Conservation (phyloP, 2,329 filamentous ascomycete genomes). For the Trichoderma atrobrunneum region DNA sequence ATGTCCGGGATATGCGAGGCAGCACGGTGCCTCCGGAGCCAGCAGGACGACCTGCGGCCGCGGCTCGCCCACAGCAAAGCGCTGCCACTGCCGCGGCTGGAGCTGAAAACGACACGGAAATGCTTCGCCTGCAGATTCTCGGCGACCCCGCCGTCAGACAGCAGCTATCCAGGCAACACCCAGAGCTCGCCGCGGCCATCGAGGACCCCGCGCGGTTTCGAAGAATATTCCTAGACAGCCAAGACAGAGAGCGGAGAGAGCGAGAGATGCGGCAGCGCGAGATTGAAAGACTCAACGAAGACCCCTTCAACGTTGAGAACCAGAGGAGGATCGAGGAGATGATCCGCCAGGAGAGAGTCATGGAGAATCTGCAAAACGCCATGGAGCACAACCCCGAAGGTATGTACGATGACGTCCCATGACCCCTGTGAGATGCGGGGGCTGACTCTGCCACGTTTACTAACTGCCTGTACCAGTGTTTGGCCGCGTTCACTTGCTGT, state of each 20-base stretch:
- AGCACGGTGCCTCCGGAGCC: conserved; percentile 43
- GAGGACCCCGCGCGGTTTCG: conserved; percentile 76
- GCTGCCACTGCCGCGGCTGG: conserved; percentile 29
- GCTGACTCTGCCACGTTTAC: conserved; percentile 18
- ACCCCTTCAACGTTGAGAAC: conserved; percentile 90
- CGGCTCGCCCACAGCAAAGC: conserved; percentile 12
- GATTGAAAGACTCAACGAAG: conserved; percentile 82
- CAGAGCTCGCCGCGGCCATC: conserved; percentile 72
- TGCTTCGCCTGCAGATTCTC: conserved; percentile 76
- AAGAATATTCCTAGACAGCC: conserved; percentile 65
- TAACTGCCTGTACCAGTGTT: conserved; percentile 61
- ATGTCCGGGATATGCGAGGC: conserved; percentile 63
- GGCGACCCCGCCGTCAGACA: conserved; percentile 71
- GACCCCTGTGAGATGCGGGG: conserved; percentile 8
- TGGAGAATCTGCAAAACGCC: conserved; percentile 92
- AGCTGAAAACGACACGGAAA: conserved; percentile 67
- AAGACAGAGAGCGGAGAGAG: conserved; percentile 67
- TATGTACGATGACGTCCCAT: conserved; percentile 36
- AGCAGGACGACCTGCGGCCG: conserved; percentile 31
- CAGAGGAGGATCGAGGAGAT: conserved; percentile 94
- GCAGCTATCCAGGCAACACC: conserved; percentile 68
- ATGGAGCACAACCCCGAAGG: conserved; percentile 98
- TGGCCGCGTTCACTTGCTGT: conserved; percentile 91
- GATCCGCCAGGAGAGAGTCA: conserved; percentile 89
- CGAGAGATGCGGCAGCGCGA: conserved; percentile 77